phyloP scores from a whole-genome alignment of 345 rosid species.

The Balakata baccata region DNA sequence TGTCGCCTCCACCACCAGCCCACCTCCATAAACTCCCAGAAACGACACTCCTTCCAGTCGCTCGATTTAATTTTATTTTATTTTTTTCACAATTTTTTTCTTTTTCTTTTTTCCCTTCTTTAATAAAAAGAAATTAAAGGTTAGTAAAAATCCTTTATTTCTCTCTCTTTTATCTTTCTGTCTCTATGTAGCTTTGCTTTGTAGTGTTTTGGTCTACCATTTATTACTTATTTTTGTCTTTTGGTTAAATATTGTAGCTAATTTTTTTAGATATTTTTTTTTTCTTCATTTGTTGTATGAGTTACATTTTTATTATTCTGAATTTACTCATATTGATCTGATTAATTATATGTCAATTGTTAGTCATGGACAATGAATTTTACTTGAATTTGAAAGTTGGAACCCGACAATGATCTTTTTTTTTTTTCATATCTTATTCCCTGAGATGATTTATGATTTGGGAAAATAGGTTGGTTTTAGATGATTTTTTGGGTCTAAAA shows the following conservation, averaged over 20 bases:
- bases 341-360: background rate
- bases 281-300: background rate
- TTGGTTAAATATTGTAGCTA: background rate
- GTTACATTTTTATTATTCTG: background rate
- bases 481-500: background rate
- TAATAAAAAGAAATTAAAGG: slow-evolving; percentile 20
- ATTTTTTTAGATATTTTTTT: background rate
- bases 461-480: slow-evolving; percentile 14
- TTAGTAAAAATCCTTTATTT: slow-evolving; percentile 10
- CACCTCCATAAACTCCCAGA: slow-evolving; percentile 13
- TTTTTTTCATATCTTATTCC: too few species aligned
- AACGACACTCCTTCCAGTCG: slow-evolving; percentile 28
- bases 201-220: background rate
- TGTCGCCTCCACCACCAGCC: slow-evolving; percentile 65
- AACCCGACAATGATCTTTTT: background rate
- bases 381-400: background rate
- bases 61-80: too few species aligned
- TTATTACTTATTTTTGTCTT: background rate
- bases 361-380: background rate
- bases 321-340: background rate
- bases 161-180: background rate
- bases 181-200: background rate
- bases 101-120: slow-evolving; percentile 1
- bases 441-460: slow-evolving; percentile 7
- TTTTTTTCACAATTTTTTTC: too few species aligned